Percentiles rank a stretch among this genome's conserved stretches.
These are phyloP conservation scores for Trichoderma arundinaceum DNA, from an alignment of 2,329 filamentous ascomycete species.

Conservation along the genomic window DNA sequence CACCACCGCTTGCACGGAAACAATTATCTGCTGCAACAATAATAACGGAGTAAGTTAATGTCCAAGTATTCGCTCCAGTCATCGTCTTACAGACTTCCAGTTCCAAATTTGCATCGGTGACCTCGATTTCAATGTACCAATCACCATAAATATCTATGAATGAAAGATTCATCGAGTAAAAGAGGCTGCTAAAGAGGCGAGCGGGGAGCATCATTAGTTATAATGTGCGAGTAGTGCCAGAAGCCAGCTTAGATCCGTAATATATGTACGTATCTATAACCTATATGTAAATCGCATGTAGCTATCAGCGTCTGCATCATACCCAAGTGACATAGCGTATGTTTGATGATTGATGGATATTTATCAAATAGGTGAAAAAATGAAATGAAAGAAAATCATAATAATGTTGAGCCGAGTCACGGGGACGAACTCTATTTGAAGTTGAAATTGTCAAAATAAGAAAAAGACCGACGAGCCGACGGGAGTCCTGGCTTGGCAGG, in stretches of 20 bases:
- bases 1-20: conserved; percentile 6
- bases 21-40: conserved; percentile 22
- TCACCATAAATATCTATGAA: conserved; percentile 19
- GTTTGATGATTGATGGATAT: background rate
- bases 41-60: conserved; percentile 11
- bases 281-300: background rate
- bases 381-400: background rate
- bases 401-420: background rate
- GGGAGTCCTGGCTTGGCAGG: background rate
- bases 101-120: conserved; percentile 26
- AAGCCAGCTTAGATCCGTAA: background rate
- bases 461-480: background rate
- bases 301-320: background rate
- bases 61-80: background rate
- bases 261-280: background rate
- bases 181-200: background rate
- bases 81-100: background rate
- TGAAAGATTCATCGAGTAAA: background rate
- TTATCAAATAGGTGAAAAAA: background rate
- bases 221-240: background rate
- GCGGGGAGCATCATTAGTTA: background rate
- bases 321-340: background rate
- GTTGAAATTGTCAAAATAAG: background rate
- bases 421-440: background rate
- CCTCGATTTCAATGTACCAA: conserved; percentile 9